These are phyloP conservation scores for Pecoramyces ruminantium DNA, from an alignment of 192 early-diverging fungal species.

Conservation along the genomic window DNA sequence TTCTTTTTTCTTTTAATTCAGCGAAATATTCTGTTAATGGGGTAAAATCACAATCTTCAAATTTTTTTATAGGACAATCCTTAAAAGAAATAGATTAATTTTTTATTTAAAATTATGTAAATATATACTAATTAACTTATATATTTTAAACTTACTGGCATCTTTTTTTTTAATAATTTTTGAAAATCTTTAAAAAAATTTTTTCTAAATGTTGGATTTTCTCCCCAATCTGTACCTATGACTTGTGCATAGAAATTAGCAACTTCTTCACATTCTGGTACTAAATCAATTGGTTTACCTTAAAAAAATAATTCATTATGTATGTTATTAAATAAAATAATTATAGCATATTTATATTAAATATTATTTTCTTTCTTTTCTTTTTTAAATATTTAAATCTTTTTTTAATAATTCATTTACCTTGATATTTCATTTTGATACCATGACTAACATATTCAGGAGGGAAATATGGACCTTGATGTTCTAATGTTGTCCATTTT, in stretches of 20 bases:
- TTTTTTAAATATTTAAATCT: no score
- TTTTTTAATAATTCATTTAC: constrained; percentile 9
- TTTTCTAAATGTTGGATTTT: constrained; percentile 64
- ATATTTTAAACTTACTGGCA: constrained; percentile 15
- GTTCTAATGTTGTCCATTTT: constrained; percentile 78
- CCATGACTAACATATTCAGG: constrained; percentile 80
- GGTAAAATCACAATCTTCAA: constrained; percentile 76
- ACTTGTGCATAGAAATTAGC: constrained; percentile 85
- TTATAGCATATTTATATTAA: no score
- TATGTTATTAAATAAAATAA: no score
- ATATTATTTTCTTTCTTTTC: no score
- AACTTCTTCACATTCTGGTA: constrained; percentile 77
- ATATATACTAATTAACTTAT: constrained; percentile 1
- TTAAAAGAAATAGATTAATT: constrained; percentile 7
- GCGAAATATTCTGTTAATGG: constrained; percentile 67
- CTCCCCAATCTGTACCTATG: constrained; percentile 63
- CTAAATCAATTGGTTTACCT: constrained; percentile 30
- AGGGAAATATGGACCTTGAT: constrained; percentile 79
- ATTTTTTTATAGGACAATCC: constrained; percentile 52
- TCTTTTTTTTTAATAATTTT: constrained; percentile 40
- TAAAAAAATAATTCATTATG: neutral
- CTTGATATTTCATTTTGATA: constrained; percentile 73
- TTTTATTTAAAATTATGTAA: neutral
- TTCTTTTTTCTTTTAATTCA: constrained; percentile 57
- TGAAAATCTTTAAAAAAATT: constrained; percentile 91